Conservation (phyloP, 805 yeast genomes). For the Monosporozyma servazzii region DNA sequence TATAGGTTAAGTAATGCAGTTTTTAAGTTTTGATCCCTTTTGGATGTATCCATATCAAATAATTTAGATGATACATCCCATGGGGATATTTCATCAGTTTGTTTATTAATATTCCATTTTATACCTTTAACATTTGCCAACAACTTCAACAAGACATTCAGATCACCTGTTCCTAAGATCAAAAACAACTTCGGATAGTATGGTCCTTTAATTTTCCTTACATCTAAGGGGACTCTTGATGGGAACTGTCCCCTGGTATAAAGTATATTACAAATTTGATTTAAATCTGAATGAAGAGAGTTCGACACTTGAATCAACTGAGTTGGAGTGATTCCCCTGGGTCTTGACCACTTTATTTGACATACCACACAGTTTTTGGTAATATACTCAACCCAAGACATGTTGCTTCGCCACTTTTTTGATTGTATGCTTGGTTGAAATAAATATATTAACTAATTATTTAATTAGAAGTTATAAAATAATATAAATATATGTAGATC, state of each 20-base stretch:
- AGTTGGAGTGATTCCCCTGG: not conserved
- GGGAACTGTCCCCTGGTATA: not conserved
- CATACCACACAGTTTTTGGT: not conserved
- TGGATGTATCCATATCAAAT: not conserved
- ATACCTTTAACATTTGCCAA: constrained; percentile 1
- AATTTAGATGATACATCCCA: not conserved
- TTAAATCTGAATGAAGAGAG: not conserved
- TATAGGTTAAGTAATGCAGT: not conserved
- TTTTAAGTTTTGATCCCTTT: not conserved
- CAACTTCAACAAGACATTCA: not conserved
- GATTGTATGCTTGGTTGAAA: not conserved
- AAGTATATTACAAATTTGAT: not conserved
- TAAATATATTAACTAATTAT: not conserved
- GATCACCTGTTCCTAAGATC: constrained; percentile 1
- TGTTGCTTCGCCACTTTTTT: not conserved
- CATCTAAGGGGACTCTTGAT: not conserved
- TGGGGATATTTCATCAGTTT: not conserved
- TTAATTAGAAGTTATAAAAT: not conserved
- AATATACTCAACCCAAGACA: not conserved
- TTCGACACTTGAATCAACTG: not conserved
- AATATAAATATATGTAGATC: not conserved
- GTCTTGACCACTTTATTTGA: not conserved
- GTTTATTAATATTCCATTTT: not conserved
- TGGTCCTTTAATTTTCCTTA: not conserved
- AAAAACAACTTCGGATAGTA: not conserved